Evolutionary conservation across 1,139 yeast species (phyloP).

Genomic region (Kodamaea sp.): DNA sequence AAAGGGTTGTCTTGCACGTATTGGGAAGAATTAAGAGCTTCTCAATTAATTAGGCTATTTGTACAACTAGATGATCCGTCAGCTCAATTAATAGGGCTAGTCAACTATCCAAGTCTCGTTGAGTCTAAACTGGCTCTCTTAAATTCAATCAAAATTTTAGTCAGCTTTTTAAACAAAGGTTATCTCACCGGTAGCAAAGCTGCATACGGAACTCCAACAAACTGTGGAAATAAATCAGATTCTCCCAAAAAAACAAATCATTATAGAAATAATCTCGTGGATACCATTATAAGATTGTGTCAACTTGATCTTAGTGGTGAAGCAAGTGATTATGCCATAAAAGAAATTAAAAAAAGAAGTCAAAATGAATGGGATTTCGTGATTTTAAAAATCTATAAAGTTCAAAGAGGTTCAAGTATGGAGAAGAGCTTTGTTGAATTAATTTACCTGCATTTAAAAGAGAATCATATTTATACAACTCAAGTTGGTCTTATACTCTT

Average conservation of each 20-base stretch:
- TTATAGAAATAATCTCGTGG: conserved; percentile 35
- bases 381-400: conserved; percentile 27
- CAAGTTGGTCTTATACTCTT: conserved; percentile 36
- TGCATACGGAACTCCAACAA: conserved; percentile 27
- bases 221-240: conserved; percentile 28
- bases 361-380: conserved; percentile 29
- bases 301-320: conserved; percentile 19
- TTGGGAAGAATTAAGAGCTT: conserved; percentile 40
- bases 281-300: conserved; percentile 25
- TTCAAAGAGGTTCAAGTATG: conserved; percentile 25
- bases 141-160: conserved; percentile 18
- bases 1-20: conserved; percentile 17
- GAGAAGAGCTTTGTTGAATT: conserved; percentile 25
- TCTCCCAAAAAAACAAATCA: conserved; percentile 23
- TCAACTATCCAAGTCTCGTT: conserved; percentile 24
- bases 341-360: conserved; percentile 17
- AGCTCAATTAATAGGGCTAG: conserved; percentile 33
- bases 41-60: conserved; percentile 32
- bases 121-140: conserved; percentile 16
- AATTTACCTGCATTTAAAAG: conserved; percentile 23
- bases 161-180: conserved; percentile 27
- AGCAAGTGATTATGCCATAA: conserved; percentile 20
- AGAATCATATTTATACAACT: conserved; percentile 20
- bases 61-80: conserved; percentile 34
- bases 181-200: conserved; percentile 25